Evolutionary conservation across 2,329 filamentous ascomycete genomes (phyloP), one percentile per base, ranked within the genome.

Genomic region (Penicillium sp.): DNA sequence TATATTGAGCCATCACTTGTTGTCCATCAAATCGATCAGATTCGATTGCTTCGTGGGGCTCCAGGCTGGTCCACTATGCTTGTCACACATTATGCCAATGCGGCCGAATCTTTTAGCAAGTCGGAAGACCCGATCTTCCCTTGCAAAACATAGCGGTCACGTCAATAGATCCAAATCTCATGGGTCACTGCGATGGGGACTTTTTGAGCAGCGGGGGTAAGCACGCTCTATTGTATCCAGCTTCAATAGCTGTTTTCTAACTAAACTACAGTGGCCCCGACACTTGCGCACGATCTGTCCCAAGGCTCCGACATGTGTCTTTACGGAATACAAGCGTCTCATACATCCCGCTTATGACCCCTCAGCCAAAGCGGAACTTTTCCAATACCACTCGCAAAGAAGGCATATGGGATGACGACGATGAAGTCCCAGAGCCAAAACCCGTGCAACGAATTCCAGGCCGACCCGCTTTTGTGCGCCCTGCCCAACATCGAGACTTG

Each of bases 11-110:
- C 2, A 18, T 20, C 22, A 22, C 16, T n/a, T 42, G 8, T n/a
- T 45, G 22, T 40, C 24, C 6, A 5, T 26, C 35, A n/a, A 38
- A 6, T 10, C 2, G 7, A 14, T 16, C n/a, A 11, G 34, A 24
- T 16, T 26, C 29, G 18, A 37, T 38, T 31, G 18, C 4, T 34
- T 40, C 11, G 24, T 14, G 13, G 16, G 31, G 22, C 4, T 42
- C 6, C 13, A 46, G 20, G 26, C 40, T 40, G 46, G 43, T 32
- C 45, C 63, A 64, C 42, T 59, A 67, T 66, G 63, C 57, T 59
- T 55, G 57, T 45, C 44, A 52, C 39, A 49, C 61, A 67, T 50
- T 20, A 68, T 68, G 66, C 63, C 55, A 51, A 56, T 50, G 34
- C 55, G 64, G 61, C 55, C 45, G 45, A 60, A 45, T 45, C 43